Evolutionary conservation across 2,329 filamentous ascomycete genomes (phyloP).

Genomic region (Akanthomyces uredinophilus): DNA sequence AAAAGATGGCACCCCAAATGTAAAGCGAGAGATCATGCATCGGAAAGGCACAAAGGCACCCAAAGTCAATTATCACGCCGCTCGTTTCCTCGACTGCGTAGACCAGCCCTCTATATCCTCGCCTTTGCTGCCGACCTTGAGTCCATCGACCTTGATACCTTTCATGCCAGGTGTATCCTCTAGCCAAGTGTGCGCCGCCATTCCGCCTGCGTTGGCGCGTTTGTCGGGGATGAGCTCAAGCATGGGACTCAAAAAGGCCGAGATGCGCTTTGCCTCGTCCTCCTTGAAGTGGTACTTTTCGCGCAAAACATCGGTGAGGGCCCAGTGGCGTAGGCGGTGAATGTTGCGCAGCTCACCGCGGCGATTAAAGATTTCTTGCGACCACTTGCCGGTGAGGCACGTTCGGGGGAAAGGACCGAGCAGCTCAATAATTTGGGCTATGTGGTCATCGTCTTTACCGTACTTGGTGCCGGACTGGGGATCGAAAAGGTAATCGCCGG

Average conservation of each 20-base stretch:
- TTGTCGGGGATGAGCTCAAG: slow-evolving; percentile 82
- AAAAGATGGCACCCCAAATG: background rate
- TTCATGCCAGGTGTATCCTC: slow-evolving; percentile 88
- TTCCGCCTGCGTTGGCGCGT: slow-evolving; percentile 90
- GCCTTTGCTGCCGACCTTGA: slow-evolving; percentile 75
- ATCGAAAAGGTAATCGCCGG: slow-evolving; percentile 96
- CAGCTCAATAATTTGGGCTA: slow-evolving; percentile 96
- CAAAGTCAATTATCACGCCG: slow-evolving; percentile 22
- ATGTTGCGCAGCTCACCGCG: slow-evolving; percentile 98
- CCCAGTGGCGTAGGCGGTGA: slow-evolving; percentile 93
- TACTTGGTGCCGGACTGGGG: slow-evolving; percentile 98
- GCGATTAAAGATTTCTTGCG: slow-evolving; percentile 96
- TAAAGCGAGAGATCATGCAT: background rate
- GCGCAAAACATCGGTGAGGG: slow-evolving; percentile 81
- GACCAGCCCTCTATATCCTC: slow-evolving; percentile 96
- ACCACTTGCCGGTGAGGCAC: slow-evolving; percentile 92
- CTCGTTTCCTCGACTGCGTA: slow-evolving; percentile 79
- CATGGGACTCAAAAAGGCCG: slow-evolving; percentile 85
- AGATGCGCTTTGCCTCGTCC: slow-evolving; percentile 70
- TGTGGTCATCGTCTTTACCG: slow-evolving; percentile 98
- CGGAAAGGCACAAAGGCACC: background rate
- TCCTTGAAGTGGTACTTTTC: slow-evolving; percentile 96
- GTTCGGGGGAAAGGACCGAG: slow-evolving; percentile 90
- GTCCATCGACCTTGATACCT: slow-evolving; percentile 62
- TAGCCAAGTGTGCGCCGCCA: slow-evolving; percentile 81